A percentile compares a stretch with the other conserved stretches of the same genome.
These are phyloP conservation scores for Sporothrix globosa DNA, from an alignment of 2,329 filamentous ascomycete genomes.

Conservation along the genomic window DNA sequence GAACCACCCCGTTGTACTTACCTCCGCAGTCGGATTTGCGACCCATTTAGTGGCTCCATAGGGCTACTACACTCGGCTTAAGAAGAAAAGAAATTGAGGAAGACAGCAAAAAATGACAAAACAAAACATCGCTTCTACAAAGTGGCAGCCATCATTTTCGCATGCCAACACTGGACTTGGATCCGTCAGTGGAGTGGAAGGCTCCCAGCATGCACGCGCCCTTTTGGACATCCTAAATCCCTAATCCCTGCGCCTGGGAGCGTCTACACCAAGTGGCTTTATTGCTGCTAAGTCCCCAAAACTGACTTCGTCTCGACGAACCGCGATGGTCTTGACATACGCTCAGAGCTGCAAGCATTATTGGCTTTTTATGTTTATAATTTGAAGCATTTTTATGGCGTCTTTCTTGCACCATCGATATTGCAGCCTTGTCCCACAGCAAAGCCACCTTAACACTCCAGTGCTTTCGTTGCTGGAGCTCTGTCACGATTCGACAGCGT, in stretches of 20 bases:
- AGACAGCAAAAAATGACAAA: not conserved
- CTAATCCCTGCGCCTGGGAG: constrained; percentile 7
- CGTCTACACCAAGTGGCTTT: not conserved
- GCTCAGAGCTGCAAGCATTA: not conserved
- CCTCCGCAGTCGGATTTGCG: constrained; percentile 26
- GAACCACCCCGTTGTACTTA: constrained; percentile 4
- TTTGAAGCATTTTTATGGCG: not conserved
- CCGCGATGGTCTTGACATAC: not conserved
- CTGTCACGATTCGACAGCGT: not conserved
- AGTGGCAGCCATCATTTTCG: not conserved
- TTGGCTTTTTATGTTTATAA: not conserved
- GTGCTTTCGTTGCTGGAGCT: too few species aligned
- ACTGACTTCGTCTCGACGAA: not conserved
- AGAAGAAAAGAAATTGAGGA: not conserved
- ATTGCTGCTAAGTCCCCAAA: not conserved
- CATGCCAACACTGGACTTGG: constrained; percentile 10
- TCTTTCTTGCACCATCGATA: not conserved
- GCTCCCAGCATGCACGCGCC: not conserved
- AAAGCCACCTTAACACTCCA: not conserved
- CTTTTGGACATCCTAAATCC: not conserved
- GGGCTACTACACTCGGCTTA: constrained; percentile 8
- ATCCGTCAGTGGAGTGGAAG: not conserved
- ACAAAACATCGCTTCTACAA: not conserved
- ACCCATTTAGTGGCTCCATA: not conserved
- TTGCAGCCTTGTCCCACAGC: not conserved